Percentiles rank a stretch among this genome's conserved stretches.
Evolutionary conservation across 805 yeast genomes (phyloP).

Genomic region (Saccharomycopsis fibuligera): DNA sequence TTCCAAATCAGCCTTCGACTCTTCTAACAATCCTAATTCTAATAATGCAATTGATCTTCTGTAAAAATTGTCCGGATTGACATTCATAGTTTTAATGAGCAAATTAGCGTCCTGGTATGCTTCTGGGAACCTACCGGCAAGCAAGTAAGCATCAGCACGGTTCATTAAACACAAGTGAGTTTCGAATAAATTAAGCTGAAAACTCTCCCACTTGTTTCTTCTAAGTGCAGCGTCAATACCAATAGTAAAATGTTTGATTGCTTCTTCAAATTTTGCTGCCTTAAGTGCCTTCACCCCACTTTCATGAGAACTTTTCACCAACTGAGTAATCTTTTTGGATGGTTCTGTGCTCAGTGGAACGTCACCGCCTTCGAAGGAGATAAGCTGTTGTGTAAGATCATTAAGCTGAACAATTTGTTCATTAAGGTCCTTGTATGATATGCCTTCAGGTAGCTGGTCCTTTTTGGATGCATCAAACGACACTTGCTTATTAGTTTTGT

Average conservation of each 20-base stretch:
- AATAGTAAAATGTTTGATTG: conserved; percentile 54
- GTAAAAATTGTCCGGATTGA: conserved; percentile 62
- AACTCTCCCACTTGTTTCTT: conserved; percentile 68
- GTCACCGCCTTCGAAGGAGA: conserved; percentile 33
- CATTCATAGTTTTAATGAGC: conserved; percentile 50
- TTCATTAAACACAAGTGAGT: conserved; percentile 59
- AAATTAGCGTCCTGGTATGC: conserved; percentile 69
- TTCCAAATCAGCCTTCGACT: conserved; percentile 61
- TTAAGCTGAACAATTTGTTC: conserved; percentile 32
- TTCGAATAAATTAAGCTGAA: conserved; percentile 67
- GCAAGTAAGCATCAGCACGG: conserved; percentile 61
- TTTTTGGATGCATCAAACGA: background rate
- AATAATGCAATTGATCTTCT: conserved; percentile 61
- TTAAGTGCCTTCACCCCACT: conserved; percentile 56
- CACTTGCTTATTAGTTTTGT: background rate
- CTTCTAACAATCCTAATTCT: conserved; percentile 56
- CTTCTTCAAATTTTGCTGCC: conserved; percentile 47
- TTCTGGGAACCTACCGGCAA: conserved; percentile 45
- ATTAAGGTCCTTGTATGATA: conserved; percentile 22
- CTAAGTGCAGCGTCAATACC: conserved; percentile 65
- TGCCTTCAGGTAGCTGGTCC: background rate
- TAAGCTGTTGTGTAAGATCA: conserved; percentile 34
- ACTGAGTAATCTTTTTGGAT: conserved; percentile 46
- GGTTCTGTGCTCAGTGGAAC: conserved; percentile 53
- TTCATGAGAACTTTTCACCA: conserved; percentile 60